A percentile compares a stretch with the other conserved stretches of the same genome.
These are phyloP conservation scores for Sugiyamaella floridensis DNA, from an alignment of 805 yeast genomes.

Conservation along the genomic window DNA sequence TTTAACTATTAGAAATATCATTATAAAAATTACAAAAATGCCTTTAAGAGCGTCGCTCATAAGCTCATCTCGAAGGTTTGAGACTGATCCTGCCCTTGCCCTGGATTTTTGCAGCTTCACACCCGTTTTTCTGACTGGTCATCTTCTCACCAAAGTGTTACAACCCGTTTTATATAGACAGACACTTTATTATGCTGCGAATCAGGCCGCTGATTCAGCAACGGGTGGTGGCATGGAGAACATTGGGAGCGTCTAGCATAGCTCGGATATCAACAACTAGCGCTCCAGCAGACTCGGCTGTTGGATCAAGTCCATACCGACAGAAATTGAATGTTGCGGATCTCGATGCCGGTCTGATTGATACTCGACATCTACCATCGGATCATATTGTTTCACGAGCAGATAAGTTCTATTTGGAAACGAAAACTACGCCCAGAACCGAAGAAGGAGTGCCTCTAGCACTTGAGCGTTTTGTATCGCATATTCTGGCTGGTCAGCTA, in stretches of 20 bases:
- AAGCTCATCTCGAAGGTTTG: too few species aligned
- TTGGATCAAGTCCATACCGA: neutral
- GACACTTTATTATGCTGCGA: neutral
- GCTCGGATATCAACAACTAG: neutral
- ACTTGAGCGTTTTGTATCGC: constrained; percentile 1
- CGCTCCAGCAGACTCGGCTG: neutral
- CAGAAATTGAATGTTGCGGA: neutral
- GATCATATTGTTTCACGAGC: neutral
- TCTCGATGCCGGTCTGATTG: neutral
- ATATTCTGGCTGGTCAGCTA: constrained; percentile 1
- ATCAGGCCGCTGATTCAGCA: neutral
- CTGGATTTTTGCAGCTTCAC: neutral
- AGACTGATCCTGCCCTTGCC: neutral
- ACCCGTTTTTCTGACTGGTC: neutral
- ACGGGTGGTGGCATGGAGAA: neutral
- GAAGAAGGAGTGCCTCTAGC: neutral
- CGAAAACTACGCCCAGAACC: neutral
- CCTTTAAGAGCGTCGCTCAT: too few species aligned
- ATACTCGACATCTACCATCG: neutral
- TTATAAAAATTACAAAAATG: too few species aligned
- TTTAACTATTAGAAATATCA: too few species aligned
- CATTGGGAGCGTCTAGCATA: neutral
- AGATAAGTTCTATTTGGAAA: neutral
- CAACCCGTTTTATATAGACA: neutral
- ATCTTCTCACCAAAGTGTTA: neutral